Evolutionary conservation across 2,329 filamentous ascomycete genomes (phyloP), one percentile per base, ranked within the genome.

Genomic region (Curvularia spicifera): DNA sequence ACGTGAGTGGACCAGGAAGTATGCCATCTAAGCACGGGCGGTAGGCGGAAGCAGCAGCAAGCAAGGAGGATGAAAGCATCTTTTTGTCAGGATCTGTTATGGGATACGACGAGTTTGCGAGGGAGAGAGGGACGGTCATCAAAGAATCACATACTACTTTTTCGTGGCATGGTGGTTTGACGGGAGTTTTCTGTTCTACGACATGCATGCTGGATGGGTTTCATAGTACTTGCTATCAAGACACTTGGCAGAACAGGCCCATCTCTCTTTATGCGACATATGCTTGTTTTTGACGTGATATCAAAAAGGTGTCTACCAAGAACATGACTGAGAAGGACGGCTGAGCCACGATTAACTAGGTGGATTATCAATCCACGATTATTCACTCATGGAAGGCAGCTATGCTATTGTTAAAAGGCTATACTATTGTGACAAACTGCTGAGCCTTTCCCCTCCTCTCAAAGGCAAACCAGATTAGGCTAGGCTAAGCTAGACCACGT

Each of bases 1-100:
- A 62, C 86, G 94, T 72, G 95, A 99, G 83, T 99, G 95, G 95
- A 99, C 95, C 74, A 88, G 94, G 80, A 99, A 99, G 86, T 98
- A 98, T 79, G 95, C 95, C 77, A 95, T 98, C 81, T 98, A 88
- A 71, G 18, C 6, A 43, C 20, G 10, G 31, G 35, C 18, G 26
- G 22, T 20, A 31, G 24, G 10, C 12, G 50, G 37, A n/a, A 44
- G 20, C 24, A 31, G 44, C 12, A 20, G 9, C 9, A 29, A 26
- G 24, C 24, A 26, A n/a, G 15, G 44, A 22, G 39, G 46, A 24
- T 28, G 46, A 15, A 46, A 50, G 56, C 46, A 47, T 54, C 59
- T 61, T 66, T 67, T 68, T 59, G 63, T 67, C 67, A 66, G 64
- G 67, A 61, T 68, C 68, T 63, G 68, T 56, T 59, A 65, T 56